These are phyloP conservation scores for Reticulascus tulasneorum DNA, from an alignment of 2,329 filamentous ascomycete species.

Conservation along the genomic window DNA sequence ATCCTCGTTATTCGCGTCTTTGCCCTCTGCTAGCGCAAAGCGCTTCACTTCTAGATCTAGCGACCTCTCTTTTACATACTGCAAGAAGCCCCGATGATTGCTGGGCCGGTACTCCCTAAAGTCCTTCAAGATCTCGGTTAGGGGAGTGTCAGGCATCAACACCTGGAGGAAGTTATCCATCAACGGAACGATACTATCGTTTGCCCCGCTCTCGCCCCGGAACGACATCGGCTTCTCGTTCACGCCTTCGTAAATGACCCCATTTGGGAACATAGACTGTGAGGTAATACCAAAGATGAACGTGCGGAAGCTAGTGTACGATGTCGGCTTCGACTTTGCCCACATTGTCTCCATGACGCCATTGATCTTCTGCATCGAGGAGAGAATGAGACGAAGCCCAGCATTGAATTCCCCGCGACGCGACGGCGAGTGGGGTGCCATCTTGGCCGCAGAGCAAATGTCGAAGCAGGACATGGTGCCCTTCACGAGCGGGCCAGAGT, in stretches of 20 bases:
- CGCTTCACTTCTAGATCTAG: constrained; percentile 49
- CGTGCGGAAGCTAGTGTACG: constrained; percentile 87
- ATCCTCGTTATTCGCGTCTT: constrained; percentile 20
- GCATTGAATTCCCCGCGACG: constrained; percentile 56
- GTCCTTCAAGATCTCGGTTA: constrained; percentile 82
- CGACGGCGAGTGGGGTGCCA: constrained; percentile 15
- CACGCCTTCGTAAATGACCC: constrained; percentile 84
- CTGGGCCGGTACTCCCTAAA: constrained; percentile 87
- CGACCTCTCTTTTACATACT: constrained; percentile 57
- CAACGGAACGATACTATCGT: constrained; percentile 90
- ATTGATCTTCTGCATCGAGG: constrained; percentile 67
- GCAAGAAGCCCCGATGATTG: constrained; percentile 82
- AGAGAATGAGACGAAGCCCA: constrained; percentile 58
- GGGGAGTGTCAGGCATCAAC: constrained; percentile 81
- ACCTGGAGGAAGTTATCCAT: constrained; percentile 85
- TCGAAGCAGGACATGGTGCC: constrained; percentile 68
- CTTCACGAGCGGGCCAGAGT: constrained; percentile 73
- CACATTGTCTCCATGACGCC: constrained; percentile 87
- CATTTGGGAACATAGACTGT: constrained; percentile 90
- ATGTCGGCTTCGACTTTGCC: constrained; percentile 75
- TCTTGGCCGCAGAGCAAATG: constrained; percentile 36
- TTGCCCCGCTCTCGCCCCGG: constrained; percentile 88
- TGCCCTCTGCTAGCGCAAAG: constrained; percentile 44
- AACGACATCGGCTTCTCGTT: constrained; percentile 73
- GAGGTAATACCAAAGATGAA: constrained; percentile 96